phyloP scores from a whole-genome alignment of 257 asterid genomes.

The Solanum acaule region DNA sequence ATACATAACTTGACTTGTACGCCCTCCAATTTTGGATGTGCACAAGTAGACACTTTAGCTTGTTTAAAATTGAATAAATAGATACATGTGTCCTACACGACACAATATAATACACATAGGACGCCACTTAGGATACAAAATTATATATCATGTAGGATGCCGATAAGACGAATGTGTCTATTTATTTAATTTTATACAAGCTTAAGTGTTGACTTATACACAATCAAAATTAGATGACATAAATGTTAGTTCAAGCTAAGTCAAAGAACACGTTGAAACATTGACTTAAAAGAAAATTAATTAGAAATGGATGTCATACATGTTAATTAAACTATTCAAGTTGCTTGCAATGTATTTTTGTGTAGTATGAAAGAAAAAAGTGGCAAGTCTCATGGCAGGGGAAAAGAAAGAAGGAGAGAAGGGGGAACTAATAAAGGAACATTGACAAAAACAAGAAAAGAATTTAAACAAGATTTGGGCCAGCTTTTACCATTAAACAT shows the following conservation, averaged over 20 bases:
- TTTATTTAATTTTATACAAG: too few relatives aligned
- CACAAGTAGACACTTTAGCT: not conserved
- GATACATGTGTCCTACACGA: too few relatives aligned
- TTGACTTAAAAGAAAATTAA: not conserved
- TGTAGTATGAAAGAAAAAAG: not conserved
- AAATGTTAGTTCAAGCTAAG: not conserved
- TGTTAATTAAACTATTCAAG: not conserved
- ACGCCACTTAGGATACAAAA: not conserved
- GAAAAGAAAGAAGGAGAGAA: not conserved
- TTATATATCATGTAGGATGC: not conserved
- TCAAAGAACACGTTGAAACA: not conserved
- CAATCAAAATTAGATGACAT: too few relatives aligned
- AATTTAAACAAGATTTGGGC: not conserved
- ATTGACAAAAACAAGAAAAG: slow-evolving; percentile 3
- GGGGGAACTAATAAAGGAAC: not conserved
- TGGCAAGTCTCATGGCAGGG: not conserved
- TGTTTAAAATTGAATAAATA: not conserved
- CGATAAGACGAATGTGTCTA: not conserved
- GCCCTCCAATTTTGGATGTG: too few relatives aligned
- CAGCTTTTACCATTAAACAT: not conserved
- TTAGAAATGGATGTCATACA: not conserved
- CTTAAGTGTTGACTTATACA: not conserved
- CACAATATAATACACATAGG: not conserved
- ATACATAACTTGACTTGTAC: too few relatives aligned
- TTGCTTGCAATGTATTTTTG: not conserved